Base-by-base conservation (phyloP, 176 grass and related monocot species). In the Juncus inflexus region DNA sequence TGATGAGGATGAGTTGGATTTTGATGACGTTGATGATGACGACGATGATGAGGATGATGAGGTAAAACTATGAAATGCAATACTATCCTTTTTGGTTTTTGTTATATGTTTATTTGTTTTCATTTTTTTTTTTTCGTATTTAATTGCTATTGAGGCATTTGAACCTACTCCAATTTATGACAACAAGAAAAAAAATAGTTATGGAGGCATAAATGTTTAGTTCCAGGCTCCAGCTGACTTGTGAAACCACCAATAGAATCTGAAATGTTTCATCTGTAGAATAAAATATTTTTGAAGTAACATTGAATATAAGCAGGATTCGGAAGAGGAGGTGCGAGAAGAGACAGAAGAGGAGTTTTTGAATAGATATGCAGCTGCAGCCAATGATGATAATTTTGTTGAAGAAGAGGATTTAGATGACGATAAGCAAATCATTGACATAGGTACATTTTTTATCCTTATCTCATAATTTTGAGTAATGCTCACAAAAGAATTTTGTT, bases 261-360 rank as follows among this genome's bases (percentile, higher is more conserved):
- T 28, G 19, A 28, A 28, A 28, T 28, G 19, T 28, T 28, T 28
- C 19, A 28, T 28, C 19, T 28, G 19, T 28, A 1, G 19, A 28
- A 28, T 28, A 28, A 28, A 28, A 28, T 28, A 28, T 28, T 28
- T 28, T 28, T 28, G 19, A 28, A 28, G 19, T 28, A 36, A 54
- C 16, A 3, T 67, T 8, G 45, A 16, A 67, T 69, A 28, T 68
- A 74, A 70, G 10, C 66, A 95, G 90, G 90, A 95, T 81, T 86
- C 90, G 0, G 90, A 95, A 40, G 83, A 87, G 9, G 90, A 87
- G 65, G 76, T 78, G 15, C 64, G 55, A 35, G 83, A 95, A 58
- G 90, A 95, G 75, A 95, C 83, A 0, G 77, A 86, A 68, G 83
- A 95, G 70, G 86, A 95, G 75, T 90, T 84, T 57, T 78, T 95